Percentiles rank a stretch among this genome's conserved stretches.
phyloP scores from a whole-genome alignment of 1,139 yeast genomes.

The Pichia sp. region DNA sequence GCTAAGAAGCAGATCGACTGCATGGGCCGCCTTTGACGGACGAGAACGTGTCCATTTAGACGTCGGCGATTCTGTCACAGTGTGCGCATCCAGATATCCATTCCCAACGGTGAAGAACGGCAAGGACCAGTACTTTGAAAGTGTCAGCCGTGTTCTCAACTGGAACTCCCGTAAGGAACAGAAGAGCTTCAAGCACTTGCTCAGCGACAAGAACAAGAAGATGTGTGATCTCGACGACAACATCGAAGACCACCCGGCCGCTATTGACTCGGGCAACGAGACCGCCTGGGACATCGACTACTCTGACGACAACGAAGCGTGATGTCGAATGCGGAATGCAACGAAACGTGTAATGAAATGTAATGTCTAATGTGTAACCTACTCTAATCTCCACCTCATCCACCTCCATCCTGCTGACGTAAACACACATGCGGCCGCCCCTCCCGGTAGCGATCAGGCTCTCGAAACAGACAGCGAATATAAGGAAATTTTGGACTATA shows the following conservation, averaged over 20 bases:
- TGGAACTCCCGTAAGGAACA: slow-evolving; percentile 88
- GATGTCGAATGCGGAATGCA: no score
- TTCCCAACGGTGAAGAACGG: slow-evolving; percentile 82
- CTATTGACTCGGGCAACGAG: slow-evolving; percentile 12
- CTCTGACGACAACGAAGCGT: no score
- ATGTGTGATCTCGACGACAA: slow-evolving; percentile 30
- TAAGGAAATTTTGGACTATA: no score
- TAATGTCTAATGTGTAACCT: no score
- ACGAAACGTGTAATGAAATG: no score
- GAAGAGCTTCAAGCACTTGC: slow-evolving; percentile 61
- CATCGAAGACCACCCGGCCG: slow-evolving; percentile 14
- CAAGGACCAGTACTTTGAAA: slow-evolving; percentile 76
- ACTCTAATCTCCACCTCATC: no score
- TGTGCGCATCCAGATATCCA: slow-evolving; percentile 77
- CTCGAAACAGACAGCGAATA: no score
- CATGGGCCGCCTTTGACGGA: slow-evolving; percentile 94
- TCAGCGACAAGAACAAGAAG: slow-evolving; percentile 47
- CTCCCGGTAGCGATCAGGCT: no score
- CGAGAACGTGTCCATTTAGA: slow-evolving; percentile 67
- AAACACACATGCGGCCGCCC: no score
- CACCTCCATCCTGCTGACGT: no score
- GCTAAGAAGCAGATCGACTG: slow-evolving; percentile 63
- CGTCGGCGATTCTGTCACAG: slow-evolving; percentile 75
- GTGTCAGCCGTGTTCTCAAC: slow-evolving; percentile 77
- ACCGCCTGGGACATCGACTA: slow-evolving; percentile 32